Base-by-base conservation (phyloP, 2,329 filamentous ascomycete species). In the Arthroderma uncinatum region DNA sequence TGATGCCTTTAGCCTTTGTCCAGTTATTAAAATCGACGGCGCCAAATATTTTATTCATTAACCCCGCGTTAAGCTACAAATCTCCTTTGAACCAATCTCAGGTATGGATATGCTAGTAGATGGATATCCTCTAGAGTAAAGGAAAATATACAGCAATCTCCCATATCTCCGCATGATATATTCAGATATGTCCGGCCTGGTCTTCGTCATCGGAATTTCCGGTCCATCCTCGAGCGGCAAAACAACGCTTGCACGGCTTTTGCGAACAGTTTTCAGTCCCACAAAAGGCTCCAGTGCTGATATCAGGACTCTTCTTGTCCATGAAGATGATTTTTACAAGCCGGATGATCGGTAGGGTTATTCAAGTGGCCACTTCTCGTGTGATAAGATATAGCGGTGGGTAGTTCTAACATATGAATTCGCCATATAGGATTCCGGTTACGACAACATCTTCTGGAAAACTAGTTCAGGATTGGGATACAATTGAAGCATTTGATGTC, bases 301-400 rank as follows among this genome's bases (percentile, higher is more conserved):
- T 14, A 28, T 71, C 7, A 65, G 63, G 4, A 67, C 72, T 0
- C 92, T 90, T 67, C 87, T 97, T 66, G 79, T 98, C 21, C 93
- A 98, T 70, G 84, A 95, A 70, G 93, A 98, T 74, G 93, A 98
- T 72, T 98, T 97, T 70, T 98, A 95, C 75, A 84, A 83, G 62
- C 78, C 87, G 0, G 92, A 97, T 68, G 73, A 79, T 30, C 79
- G 89, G 80, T 88, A 66, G 33, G 53, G 14, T 33, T 16, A 3
- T 40, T 53, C n/a, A 19, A 34, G 12, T 10, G 10, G 14, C 12
- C 23, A 23, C 8, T 33, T 30, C 28, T 30, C 7, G 28, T 7
- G 4, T 48, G 12, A 48, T 9, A 3, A 5, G 9, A 28, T 42
- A 2, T 4, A 9, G 39, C 16, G 4, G 2, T 6, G 4, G 3